Conservation (phyloP, 2,329 filamentous ascomycete species). For the Phaeosphaeria sp. region DNA sequence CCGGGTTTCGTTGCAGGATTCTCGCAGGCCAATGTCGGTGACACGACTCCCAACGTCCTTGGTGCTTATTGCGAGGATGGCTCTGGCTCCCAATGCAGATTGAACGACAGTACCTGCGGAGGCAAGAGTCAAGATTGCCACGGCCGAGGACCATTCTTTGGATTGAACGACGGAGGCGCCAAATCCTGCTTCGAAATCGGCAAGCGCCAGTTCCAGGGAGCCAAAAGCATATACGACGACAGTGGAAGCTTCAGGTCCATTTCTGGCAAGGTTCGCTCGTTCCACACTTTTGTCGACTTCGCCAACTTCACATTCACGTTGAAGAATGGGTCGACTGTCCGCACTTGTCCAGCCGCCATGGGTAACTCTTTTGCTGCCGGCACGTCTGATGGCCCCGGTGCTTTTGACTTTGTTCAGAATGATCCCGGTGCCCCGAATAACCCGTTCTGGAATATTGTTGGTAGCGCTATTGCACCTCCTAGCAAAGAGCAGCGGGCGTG, state of each 20-base stretch:
- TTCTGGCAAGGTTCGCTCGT: conserved; percentile 72
- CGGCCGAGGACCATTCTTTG: conserved; percentile 73
- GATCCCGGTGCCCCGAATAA: conserved; percentile 76
- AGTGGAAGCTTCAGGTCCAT: conserved; percentile 59
- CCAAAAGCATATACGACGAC: conserved; percentile 62
- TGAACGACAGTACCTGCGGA: conserved; percentile 85
- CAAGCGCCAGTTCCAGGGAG: conserved; percentile 70
- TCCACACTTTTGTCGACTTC: conserved; percentile 88
- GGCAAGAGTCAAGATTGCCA: conserved; percentile 75
- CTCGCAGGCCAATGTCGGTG: conserved; percentile 88
- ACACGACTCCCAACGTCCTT: conserved; percentile 86
- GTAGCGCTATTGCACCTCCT: conserved; percentile 73
- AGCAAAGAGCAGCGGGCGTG: conserved; percentile 73
- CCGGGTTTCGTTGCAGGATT: conserved; percentile 86
- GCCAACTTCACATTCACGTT: conserved; percentile 75
- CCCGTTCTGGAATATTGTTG: conserved; percentile 81
- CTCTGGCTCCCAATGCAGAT: conserved; percentile 69
- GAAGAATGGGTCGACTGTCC: conserved; percentile 72
- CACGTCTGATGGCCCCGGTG: conserved; percentile 88
- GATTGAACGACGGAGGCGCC: conserved; percentile 67
- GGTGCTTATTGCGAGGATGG: conserved; percentile 92
- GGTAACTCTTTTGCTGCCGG: conserved; percentile 94
- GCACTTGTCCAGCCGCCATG: conserved; percentile 84
- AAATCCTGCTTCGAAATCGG: conserved; percentile 80
- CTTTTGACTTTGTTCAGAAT: conserved; percentile 93